Evolutionary conservation across 495 filamentous ascomycete species (phyloP).

Genomic region (Penicillium goetzii): DNA sequence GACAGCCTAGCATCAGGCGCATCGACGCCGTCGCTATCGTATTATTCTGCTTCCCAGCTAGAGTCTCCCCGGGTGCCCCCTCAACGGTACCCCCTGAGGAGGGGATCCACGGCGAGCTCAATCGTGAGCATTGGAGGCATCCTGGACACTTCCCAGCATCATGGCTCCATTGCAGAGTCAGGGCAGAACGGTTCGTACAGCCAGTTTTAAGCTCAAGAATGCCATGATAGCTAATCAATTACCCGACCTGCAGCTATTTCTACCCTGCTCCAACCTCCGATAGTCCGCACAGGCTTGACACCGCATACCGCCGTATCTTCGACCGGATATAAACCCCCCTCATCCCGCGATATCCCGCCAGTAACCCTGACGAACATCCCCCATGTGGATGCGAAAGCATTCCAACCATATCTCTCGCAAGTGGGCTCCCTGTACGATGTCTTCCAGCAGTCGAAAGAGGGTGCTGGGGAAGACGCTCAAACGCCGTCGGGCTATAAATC

Average conservation of each 20-base stretch:
- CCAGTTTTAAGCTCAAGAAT: not conserved
- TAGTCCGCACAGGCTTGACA: constrained; percentile 81
- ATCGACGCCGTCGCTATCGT: constrained; percentile 56
- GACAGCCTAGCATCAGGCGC: constrained; percentile 62
- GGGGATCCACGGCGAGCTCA: constrained; percentile 87
- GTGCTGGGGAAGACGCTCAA: constrained; percentile 57
- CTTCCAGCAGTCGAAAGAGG: constrained; percentile 74
- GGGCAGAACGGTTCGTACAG: constrained; percentile 71
- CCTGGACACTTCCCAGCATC: constrained; percentile 67
- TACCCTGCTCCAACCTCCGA: constrained; percentile 86
- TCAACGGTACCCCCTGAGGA: constrained; percentile 56
- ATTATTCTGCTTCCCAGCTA: constrained; percentile 60
- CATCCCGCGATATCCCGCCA: constrained; percentile 90
- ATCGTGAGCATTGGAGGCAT: constrained; percentile 77
- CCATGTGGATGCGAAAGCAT: constrained; percentile 76
- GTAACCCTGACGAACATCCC: constrained; percentile 90
- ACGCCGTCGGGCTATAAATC: constrained; percentile 37
- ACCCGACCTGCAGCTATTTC: constrained; percentile 71
- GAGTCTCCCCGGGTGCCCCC: constrained; percentile 49
- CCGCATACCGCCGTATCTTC: constrained; percentile 70
- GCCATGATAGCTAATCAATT: constrained; percentile 9
- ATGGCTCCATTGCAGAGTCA: constrained; percentile 69
- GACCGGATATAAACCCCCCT: constrained; percentile 77
- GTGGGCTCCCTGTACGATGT: constrained; percentile 83
- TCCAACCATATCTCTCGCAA: constrained; percentile 81